phyloP scores from a whole-genome alignment of 305 asterid genomes.

The Fraxinus baroniana region DNA sequence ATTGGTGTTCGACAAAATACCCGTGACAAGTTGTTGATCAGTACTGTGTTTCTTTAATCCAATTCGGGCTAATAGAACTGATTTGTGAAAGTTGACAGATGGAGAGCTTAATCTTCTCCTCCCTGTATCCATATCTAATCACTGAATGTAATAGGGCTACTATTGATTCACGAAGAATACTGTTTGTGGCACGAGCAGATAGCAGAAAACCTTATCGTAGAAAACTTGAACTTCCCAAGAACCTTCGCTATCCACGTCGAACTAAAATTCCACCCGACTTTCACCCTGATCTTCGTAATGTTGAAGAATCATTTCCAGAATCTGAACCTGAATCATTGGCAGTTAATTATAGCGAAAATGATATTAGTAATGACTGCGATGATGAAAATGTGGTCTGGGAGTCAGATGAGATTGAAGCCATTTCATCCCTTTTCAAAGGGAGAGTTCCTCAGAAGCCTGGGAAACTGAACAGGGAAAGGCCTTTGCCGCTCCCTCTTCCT shows the following conservation, averaged over 20 bases:
- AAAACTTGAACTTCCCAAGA: slow-evolving; percentile 53
- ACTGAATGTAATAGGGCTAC: slow-evolving; percentile 12
- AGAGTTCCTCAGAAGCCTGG: slow-evolving; percentile 90
- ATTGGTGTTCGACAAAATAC: slow-evolving; percentile 50
- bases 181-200: slow-evolving; percentile 35
- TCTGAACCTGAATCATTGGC: slow-evolving; percentile 19
- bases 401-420: slow-evolving; percentile 76
- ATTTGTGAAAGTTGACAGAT: slow-evolving; percentile 21
- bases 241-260: slow-evolving; percentile 58
- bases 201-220: slow-evolving; percentile 29
- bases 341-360: slow-evolving; percentile 27
- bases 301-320: slow-evolving; percentile 22
- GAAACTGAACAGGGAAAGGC: slow-evolving; percentile 53
- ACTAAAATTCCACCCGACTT: slow-evolving; percentile 60
- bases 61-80: neutral
- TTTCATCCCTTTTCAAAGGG: slow-evolving; percentile 81
- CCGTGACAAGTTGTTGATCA: slow-evolving; percentile 19
- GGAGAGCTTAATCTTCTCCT: slow-evolving; percentile 31
- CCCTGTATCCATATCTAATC: slow-evolving; percentile 14
- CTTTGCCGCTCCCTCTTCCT: slow-evolving; percentile 74
- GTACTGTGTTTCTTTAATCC: neutral
- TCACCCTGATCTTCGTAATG: slow-evolving; percentile 34
- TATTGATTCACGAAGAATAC: slow-evolving; percentile 24
- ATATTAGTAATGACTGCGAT: neutral
- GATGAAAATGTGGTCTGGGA: slow-evolving; percentile 56